phyloP scores from a whole-genome alignment of 1,139 yeast genomes.

The Sugiyamaella paludigena region DNA sequence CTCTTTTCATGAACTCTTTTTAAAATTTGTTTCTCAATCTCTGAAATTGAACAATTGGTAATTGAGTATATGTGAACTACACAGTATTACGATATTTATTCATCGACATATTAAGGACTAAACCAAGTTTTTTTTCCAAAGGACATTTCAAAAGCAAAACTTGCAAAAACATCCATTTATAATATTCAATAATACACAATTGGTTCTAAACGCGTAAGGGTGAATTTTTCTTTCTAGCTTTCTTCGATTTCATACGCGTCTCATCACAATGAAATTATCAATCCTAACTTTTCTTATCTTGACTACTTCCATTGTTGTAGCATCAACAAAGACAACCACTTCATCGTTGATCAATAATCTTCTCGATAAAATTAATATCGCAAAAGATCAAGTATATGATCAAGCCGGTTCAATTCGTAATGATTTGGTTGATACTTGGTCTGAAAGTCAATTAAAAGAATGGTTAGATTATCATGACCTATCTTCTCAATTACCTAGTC shows the following conservation, averaged over 20 bases:
- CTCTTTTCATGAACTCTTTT: no score
- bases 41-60: no score
- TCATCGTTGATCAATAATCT: conserved; percentile 37
- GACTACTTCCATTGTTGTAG: background rate
- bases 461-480: conserved; percentile 50
- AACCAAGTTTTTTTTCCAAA: no score
- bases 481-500: conserved; percentile 35
- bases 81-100: no score
- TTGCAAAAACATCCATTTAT: no score
- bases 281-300: background rate
- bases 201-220: no score
- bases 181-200: no score
- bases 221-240: no score
- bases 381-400: conserved; percentile 42
- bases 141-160: no score
- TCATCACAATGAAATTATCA: conserved; percentile 5
- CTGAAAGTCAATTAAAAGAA: conserved; percentile 44
- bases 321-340: background rate
- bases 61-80: no score
- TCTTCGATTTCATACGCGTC: background rate
- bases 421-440: conserved; percentile 50
- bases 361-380: conserved; percentile 47
- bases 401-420: conserved; percentile 47
- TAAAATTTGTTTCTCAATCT: no score
- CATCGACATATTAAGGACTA: no score